phyloP scores from a whole-genome alignment of 805 yeast species.

The Candida ortonii region DNA sequence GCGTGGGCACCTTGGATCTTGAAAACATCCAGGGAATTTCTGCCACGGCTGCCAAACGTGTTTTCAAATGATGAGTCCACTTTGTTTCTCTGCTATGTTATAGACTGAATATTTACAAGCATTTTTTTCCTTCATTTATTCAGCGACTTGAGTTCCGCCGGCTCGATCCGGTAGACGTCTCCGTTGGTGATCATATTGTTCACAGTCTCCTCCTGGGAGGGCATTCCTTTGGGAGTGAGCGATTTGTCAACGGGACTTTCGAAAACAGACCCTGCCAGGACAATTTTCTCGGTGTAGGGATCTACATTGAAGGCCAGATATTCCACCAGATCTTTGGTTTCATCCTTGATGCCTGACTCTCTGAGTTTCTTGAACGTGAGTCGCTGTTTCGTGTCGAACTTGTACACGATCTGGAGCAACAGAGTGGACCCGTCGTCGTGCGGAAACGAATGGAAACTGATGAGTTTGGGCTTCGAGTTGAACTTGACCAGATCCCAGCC shows the following conservation, averaged over 20 bases:
- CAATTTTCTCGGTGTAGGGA: constrained; percentile 53
- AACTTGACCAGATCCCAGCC: constrained; percentile 78
- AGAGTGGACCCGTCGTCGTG: constrained; percentile 37
- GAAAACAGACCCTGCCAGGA: constrained; percentile 65
- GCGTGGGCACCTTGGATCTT: constrained; percentile 21
- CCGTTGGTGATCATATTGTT: constrained; percentile 33
- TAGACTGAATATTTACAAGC: constrained; percentile 6
- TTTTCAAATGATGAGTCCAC: constrained; percentile 10
- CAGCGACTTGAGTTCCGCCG: constrained; percentile 21
- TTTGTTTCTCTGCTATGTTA: not conserved
- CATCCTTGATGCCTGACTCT: constrained; percentile 41
- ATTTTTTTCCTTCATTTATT: constrained; percentile 1
- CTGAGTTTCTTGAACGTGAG: constrained; percentile 45
- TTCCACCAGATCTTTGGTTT: constrained; percentile 56
- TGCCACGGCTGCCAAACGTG: constrained; percentile 19
- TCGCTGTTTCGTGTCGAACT: constrained; percentile 60
- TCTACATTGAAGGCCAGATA: constrained; percentile 61
- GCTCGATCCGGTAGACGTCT: constrained; percentile 37
- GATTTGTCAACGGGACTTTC: constrained; percentile 48
- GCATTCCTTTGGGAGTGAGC: constrained; percentile 27
- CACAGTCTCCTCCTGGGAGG: constrained; percentile 29
- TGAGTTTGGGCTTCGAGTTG: constrained; percentile 67
- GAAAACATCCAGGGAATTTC: constrained; percentile 14
- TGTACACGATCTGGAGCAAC: constrained; percentile 52
- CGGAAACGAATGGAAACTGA: constrained; percentile 59